Conservation (phyloP, 2,329 filamentous ascomycete genomes). For the Ampelomyces quisqualis region DNA sequence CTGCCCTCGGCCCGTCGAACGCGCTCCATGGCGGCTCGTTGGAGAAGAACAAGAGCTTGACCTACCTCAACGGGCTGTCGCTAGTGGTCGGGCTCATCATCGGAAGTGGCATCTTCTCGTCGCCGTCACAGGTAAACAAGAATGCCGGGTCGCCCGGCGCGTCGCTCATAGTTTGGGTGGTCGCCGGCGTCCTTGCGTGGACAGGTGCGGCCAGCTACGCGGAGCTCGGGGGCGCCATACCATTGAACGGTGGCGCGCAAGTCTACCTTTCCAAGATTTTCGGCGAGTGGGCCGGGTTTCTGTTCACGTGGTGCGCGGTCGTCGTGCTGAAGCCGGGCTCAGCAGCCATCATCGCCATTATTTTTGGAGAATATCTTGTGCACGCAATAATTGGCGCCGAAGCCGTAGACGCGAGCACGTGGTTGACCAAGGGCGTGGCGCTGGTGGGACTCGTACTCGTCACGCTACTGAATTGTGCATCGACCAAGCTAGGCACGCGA, state of each 20-base stretch:
- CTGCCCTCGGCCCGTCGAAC: constrained; percentile 54
- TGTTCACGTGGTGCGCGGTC: constrained; percentile 96
- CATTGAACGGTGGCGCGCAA: constrained; percentile 90
- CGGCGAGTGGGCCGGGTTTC: constrained; percentile 85
- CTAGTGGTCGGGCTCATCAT: constrained; percentile 92
- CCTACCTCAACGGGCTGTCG: constrained; percentile 89
- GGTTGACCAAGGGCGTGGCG: constrained; percentile 89
- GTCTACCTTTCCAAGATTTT: constrained; percentile 96
- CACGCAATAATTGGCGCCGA: constrained; percentile 84
- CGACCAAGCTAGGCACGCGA: constrained; percentile 81
- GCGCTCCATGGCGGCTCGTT: constrained; percentile 73
- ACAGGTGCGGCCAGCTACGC: constrained; percentile 94
- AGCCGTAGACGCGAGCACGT: constrained; percentile 74
- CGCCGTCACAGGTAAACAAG: constrained; percentile 85
- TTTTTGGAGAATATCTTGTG: constrained; percentile 97
- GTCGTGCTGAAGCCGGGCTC: constrained; percentile 91
- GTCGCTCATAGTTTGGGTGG: constrained; percentile 83
- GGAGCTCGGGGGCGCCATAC: constrained; percentile 92
- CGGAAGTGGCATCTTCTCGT: constrained; percentile 94
- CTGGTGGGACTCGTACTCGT: constrained; percentile 73
- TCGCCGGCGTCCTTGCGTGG: constrained; percentile 92
- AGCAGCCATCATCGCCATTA: constrained; percentile 92
- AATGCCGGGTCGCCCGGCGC: constrained; percentile 91
- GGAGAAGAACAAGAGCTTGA: constrained; percentile 94
- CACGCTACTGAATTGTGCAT: constrained; percentile 85